Base-by-base conservation (phyloP, 2,329 filamentous ascomycete species). In the Aspergillus sp. region DNA sequence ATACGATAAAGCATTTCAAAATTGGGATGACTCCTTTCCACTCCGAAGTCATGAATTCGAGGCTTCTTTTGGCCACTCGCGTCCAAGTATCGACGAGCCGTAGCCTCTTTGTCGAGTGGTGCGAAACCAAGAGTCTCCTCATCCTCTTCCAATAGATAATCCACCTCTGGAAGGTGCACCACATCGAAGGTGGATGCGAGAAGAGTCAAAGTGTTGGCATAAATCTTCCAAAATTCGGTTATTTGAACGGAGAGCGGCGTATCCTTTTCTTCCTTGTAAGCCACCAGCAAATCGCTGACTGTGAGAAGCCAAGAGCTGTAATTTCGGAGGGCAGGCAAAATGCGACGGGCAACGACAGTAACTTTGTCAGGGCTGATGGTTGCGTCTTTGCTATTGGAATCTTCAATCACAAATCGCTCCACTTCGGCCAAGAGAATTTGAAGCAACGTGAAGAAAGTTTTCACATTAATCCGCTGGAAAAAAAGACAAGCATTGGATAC, bases 401-500 rank as follows among this genome's bases (percentile, higher is more conserved):
- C 73, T 44, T 78, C 72, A 19, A 70, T 67, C 37, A 61, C 81
- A 26, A 74, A 68, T n/a, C 72, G 75, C 43, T 82, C 77, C 3
- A 95, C 73, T 54, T 89, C 84, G n/a, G 79, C 75, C 50, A 84
- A 74, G 31, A 95, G 72, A 27, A 85, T 71, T 41, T 85, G 82
- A 37, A 90, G 77, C 29, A 95, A 73, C 1, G 79, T 78, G 44
- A 83, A 79, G 56, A 94, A 85, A 7, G 85, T 88, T 40, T 85
- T 85, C 38, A 89, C 73, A 57, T 95, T 95, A 48, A 95, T 79
- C 26, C 83, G 78, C 36, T 94, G 73, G 46, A 87, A 82, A 56
- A 85, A 90, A 46, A 76, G 71, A 51, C 52, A 53, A 10, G 64
- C 60, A 48, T 64, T 62, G 27, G 58, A 59, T 40, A 79, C 74